Base-by-base conservation (phyloP, 2,329 filamentous ascomycete genomes). In the Talaromyces sp. region DNA sequence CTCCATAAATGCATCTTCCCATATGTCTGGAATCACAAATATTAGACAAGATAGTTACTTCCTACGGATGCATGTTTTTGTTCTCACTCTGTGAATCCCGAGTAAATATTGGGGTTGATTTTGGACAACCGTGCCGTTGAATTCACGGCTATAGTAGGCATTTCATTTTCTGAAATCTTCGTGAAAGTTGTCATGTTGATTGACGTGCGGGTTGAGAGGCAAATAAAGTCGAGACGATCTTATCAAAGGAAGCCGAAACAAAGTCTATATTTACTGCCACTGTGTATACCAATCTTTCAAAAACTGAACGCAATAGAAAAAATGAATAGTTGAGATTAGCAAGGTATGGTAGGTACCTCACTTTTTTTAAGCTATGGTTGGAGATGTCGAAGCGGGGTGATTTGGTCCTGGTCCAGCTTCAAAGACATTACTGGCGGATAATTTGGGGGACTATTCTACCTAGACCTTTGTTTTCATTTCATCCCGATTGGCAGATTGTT, bases 1-100 rank as follows among this genome's bases (percentile, higher is more conserved):
- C 91, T 65, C 90, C 90, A 73, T 95, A 93, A 71, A 95, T 92
- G 79, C 91, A 95, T 64, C 91, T 86, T 69, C 91, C 91, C 90
- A 95, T 95, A 75, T 95, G 91, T 69, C 89, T 91, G 66, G 39
- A 44, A 52, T 17, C 25, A 44, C 13, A 19, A n/a, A 19, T 47
- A 6, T n/a, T 58, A 47, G 52, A 33, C 17, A 10, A 28, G 27
- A 27, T 27, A 8, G 19, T 19, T 39, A n/a, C 9, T 47, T 47
- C 13, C 44, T 15, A 11, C 0, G 8, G n/a, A 11, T 47, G 49
- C 9, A 32, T 32, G 25, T 19, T 33, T 6, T 19, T 19, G 28
- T 44, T 54, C 85, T 76, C 78, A 91, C 89, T 95, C 91, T 62
- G 88, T 91, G 76, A 95, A 95, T 11, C 90, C 91, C 60, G 89